phyloP scores from a whole-genome alignment of 805 yeast genomes.

The Ogataea chonburiensis region DNA sequence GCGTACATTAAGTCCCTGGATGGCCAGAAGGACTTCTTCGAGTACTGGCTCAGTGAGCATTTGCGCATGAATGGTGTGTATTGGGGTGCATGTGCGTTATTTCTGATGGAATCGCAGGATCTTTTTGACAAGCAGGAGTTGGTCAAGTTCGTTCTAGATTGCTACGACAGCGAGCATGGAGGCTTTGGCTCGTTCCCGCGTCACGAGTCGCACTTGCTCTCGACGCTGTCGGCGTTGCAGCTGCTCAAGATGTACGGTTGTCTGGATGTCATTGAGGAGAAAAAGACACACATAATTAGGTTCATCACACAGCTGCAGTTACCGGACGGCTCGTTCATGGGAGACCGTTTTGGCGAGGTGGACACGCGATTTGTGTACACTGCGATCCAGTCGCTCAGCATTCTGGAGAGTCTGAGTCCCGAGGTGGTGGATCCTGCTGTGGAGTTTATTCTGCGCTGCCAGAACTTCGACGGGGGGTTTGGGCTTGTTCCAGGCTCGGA shows the following conservation, averaged over 20 bases:
- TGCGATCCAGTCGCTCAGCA: slow-evolving; percentile 69
- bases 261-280: slow-evolving; percentile 38
- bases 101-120: slow-evolving; percentile 52
- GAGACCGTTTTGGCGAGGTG: slow-evolving; percentile 88
- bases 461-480: slow-evolving; percentile 94
- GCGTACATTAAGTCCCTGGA: slow-evolving; percentile 55
- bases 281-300: slow-evolving; percentile 34
- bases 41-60: slow-evolving; percentile 90
- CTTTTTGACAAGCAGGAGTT: slow-evolving; percentile 63
- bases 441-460: slow-evolving; percentile 63
- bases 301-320: slow-evolving; percentile 48
- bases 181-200: slow-evolving; percentile 89
- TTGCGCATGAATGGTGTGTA: slow-evolving; percentile 86
- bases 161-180: slow-evolving; percentile 58
- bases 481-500: slow-evolving; percentile 95
- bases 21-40: slow-evolving; percentile 55
- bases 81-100: slow-evolving; percentile 88
- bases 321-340: slow-evolving; percentile 74
- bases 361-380: slow-evolving; percentile 90
- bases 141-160: slow-evolving; percentile 62
- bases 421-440: slow-evolving; percentile 57
- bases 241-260: slow-evolving; percentile 66
- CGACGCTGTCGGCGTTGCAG: slow-evolving; percentile 87
- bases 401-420: slow-evolving; percentile 57
- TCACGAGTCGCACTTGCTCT: slow-evolving; percentile 85